These are phyloP conservation scores for Tolypocladium pustulatum DNA, from an alignment of 2,329 filamentous ascomycete species.

Conservation along the genomic window DNA sequence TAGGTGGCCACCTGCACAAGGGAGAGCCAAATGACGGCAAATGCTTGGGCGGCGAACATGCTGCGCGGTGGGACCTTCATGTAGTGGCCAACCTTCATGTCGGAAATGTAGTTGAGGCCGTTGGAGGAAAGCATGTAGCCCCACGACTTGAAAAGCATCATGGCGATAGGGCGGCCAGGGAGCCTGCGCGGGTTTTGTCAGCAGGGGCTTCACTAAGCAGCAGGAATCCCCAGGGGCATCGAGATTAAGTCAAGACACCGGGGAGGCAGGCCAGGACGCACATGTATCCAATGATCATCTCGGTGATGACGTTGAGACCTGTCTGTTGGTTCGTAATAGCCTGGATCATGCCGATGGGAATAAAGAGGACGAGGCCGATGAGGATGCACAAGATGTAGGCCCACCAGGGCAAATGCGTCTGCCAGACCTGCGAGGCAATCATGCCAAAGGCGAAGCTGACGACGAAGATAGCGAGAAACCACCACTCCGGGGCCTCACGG, in stretches of 20 bases:
- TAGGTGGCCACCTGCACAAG: slow-evolving; percentile 22
- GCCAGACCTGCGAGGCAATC: slow-evolving; percentile 19
- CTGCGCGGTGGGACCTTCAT: slow-evolving; percentile 39
- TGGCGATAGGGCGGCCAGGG: slow-evolving; percentile 32
- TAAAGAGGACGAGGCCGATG: slow-evolving; percentile 25
- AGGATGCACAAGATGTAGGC: slow-evolving; percentile 24
- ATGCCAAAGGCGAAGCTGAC: slow-evolving; percentile 35
- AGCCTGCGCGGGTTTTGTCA: slow-evolving; percentile 7
- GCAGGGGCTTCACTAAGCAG: not conserved
- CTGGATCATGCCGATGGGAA: slow-evolving; percentile 31
- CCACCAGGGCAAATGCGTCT: slow-evolving; percentile 31
- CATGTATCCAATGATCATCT: slow-evolving; percentile 36
- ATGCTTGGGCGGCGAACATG: slow-evolving; percentile 32
- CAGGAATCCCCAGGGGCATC: too few species aligned
- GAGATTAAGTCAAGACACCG: not conserved
- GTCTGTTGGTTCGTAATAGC: slow-evolving; percentile 36
- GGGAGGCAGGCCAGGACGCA: not conserved
- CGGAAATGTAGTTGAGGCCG: slow-evolving; percentile 30
- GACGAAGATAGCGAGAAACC: slow-evolving; percentile 35
- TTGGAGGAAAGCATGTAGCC: slow-evolving; percentile 33
- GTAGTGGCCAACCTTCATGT: slow-evolving; percentile 39
- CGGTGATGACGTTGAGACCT: slow-evolving; percentile 34
- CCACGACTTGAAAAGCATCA: slow-evolving; percentile 36
- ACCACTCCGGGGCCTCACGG: slow-evolving; percentile 42
- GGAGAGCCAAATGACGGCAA: slow-evolving; percentile 23